These are phyloP conservation scores for Pseudogymnoascus sp. DNA, from an alignment of 2,329 filamentous ascomycete genomes.

Conservation along the genomic window DNA sequence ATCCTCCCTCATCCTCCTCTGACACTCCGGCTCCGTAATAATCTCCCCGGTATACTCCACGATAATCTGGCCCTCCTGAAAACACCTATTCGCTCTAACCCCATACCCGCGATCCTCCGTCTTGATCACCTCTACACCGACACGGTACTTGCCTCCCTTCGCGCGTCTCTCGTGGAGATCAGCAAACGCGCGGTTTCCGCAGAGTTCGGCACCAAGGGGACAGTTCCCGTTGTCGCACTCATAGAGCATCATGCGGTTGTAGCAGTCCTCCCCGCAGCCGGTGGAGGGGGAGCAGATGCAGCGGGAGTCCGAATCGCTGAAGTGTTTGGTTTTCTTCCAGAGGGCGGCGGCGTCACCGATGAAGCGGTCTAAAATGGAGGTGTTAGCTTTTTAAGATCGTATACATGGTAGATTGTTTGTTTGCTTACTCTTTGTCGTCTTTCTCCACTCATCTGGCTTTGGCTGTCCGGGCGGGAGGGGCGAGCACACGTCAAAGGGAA, in stretches of 20 bases:
- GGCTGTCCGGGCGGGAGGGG: constrained; percentile 79
- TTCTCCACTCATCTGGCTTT: constrained; percentile 88
- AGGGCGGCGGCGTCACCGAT: constrained; percentile 72
- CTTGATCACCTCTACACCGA: constrained; percentile 92
- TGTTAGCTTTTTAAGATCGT: constrained; percentile 14
- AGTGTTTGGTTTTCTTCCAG: constrained; percentile 73
- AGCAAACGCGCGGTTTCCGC: constrained; percentile 83
- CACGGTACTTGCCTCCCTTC: constrained; percentile 75
- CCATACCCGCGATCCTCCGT: constrained; percentile 84
- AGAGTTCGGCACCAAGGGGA: constrained; percentile 63
- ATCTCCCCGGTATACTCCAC: constrained; percentile 98
- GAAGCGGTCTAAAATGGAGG: constrained; percentile 64
- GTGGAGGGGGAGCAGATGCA: constrained; percentile 72
- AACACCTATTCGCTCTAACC: constrained; percentile 82
- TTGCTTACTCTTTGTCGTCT: constrained; percentile 76
- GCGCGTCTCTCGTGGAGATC: constrained; percentile 68
- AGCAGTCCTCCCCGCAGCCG: constrained; percentile 82
- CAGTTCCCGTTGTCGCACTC: constrained; percentile 92
- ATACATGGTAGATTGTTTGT: no score
- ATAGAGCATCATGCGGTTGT: constrained; percentile 95
- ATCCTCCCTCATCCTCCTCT: constrained; percentile 82
- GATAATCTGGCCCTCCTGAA: constrained; percentile 86
- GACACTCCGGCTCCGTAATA: constrained; percentile 89
- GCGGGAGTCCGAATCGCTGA: constrained; percentile 66
- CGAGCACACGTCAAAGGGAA: constrained; percentile 85